A percentile compares a stretch with the other conserved stretches of the same genome.
These are phyloP conservation scores for Colletotrichum nymphaeae DNA, from an alignment of 2,329 filamentous ascomycete species.

Conservation along the genomic window DNA sequence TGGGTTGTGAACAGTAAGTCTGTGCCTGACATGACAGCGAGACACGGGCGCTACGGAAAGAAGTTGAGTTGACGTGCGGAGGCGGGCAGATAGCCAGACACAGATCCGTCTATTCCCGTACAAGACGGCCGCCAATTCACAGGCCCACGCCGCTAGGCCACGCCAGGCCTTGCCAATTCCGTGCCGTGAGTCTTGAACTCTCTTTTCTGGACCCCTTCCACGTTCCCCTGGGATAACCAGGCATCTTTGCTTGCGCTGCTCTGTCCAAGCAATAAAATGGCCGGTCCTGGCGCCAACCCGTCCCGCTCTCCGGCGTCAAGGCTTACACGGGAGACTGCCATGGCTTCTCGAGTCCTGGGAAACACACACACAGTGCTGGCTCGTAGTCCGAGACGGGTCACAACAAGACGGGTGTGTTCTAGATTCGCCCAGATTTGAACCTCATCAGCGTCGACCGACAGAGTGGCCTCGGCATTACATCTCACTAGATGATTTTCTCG, in stretches of 20 bases:
- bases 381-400: background rate
- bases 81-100: constrained; percentile 27
- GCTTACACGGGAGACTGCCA: background rate
- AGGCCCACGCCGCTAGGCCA: background rate
- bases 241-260: background rate
- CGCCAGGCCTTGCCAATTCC: constrained; percentile 20
- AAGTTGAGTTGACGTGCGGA: constrained; percentile 28
- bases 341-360: background rate
- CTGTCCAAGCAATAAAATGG: background rate
- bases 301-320: background rate
- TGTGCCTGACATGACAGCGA: constrained; percentile 36
- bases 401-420: background rate
- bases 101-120: constrained; percentile 32
- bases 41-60: constrained; percentile 34
- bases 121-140: constrained; percentile 23
- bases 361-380: background rate
- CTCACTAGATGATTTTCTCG: background rate
- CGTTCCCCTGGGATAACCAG: constrained; percentile 9
- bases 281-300: background rate
- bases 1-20: constrained; percentile 30
- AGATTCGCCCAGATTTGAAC: background rate
- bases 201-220: constrained; percentile 17
- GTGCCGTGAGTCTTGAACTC: constrained; percentile 32
- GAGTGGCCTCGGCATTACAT: constrained; percentile 1
- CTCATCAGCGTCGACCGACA: constrained; percentile 10